Evolutionary conservation across 768 basidiomycete species (phyloP).

Genomic region (Pulveroboletus sp.): DNA sequence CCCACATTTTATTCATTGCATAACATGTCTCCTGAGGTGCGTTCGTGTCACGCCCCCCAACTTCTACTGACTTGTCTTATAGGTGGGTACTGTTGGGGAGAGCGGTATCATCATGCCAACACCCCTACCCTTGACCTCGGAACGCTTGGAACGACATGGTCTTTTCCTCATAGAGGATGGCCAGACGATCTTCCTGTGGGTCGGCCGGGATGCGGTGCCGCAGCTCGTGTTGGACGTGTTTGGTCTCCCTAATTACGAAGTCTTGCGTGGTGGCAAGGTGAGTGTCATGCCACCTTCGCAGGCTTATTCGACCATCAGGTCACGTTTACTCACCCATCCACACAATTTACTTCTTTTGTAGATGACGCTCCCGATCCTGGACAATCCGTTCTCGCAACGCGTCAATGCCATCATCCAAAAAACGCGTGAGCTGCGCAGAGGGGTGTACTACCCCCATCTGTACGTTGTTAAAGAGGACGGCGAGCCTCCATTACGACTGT

Average conservation of each 20-base stretch:
- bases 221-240: conserved; percentile 94
- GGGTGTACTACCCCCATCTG: conserved; percentile 88
- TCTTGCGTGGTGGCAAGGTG: conserved; percentile 91
- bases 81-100: conserved; percentile 92
- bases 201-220: conserved; percentile 98
- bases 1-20: conserved; percentile 94
- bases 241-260: conserved; percentile 81
- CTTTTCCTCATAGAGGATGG: conserved; percentile 96
- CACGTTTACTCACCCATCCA: neutral
- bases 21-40: conserved; percentile 89
- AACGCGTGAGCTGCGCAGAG: conserved; percentile 88
- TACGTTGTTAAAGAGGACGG: conserved; percentile 98
- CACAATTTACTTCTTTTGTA: conserved; percentile 25
- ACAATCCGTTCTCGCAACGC: conserved; percentile 94
- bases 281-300: neutral
- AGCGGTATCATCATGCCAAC: conserved; percentile 84
- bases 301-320: neutral
- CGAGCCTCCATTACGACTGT: conserved; percentile 87
- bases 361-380: conserved; percentile 85
- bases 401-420: conserved; percentile 93
- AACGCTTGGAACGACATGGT: conserved; percentile 91
- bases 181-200: conserved; percentile 96
- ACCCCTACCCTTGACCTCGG: conserved; percentile 87
- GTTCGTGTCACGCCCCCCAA: conserved; percentile 8
- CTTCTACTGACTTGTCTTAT: conserved; percentile 8